Percentiles rank a stretch among this genome's conserved stretches.
phyloP scores from a whole-genome alignment of 345 rosid species.

The Erucastrum elatum region DNA sequence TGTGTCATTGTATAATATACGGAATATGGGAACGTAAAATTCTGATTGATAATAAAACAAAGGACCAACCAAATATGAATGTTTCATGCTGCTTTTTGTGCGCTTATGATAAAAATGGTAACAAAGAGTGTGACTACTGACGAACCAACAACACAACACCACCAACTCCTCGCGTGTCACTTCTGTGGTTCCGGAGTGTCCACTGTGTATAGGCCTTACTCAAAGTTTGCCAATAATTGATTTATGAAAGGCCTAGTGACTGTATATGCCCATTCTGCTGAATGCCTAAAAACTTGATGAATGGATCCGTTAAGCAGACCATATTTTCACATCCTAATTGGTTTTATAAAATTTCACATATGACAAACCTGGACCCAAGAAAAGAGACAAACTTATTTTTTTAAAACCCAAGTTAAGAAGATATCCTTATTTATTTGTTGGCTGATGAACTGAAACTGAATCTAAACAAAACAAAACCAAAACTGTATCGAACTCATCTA shows the following conservation, averaged over 20 bases:
- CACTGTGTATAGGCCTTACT: not conserved
- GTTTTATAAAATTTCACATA: not conserved
- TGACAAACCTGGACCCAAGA: not conserved
- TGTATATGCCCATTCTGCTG: not conserved
- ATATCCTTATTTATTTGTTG: not conserved
- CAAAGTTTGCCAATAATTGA: not conserved
- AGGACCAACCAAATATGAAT: slow-evolving; percentile 5
- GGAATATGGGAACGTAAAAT: not conserved
- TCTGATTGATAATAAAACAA: not conserved
- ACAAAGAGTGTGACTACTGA: slow-evolving; percentile 16
- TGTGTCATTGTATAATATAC: not conserved
- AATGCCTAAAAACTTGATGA: not conserved
- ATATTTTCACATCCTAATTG: not conserved
- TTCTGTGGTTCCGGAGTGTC: slow-evolving; percentile 10
- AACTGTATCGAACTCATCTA: not conserved
- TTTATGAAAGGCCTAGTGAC: not conserved
- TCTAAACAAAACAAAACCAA: not conserved
- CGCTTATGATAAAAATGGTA: not conserved
- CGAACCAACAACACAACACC: slow-evolving; percentile 9
- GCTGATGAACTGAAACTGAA: not conserved
- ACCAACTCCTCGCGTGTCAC: slow-evolving; percentile 15
- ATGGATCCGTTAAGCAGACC: not conserved
- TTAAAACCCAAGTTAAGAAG: not conserved
- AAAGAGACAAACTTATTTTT: not conserved
- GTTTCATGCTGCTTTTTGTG: slow-evolving; percentile 28